Base-by-base conservation (phyloP, 2,329 filamentous ascomycete genomes). In the Helminthosporium solani region DNA sequence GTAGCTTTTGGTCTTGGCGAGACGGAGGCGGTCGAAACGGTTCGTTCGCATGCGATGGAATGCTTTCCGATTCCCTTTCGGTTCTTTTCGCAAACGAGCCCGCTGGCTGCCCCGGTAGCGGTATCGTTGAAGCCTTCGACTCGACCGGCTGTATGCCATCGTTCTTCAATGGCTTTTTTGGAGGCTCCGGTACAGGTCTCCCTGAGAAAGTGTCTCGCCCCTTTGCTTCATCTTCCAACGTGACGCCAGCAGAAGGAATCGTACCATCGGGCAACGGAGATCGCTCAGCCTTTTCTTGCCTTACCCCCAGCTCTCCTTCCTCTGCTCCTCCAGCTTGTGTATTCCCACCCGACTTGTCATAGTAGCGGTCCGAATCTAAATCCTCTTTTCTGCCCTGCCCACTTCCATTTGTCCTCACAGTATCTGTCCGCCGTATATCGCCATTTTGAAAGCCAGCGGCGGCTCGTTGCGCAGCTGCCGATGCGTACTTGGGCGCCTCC, bases 291-390 rank as follows among this genome's bases (percentile, higher is more conserved):
- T 75, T 60, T 51, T 75, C 70, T 60, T 80, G 78, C 46, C 70
- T 67, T 15, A 80, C 59, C 18, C 69, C 55, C 21, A 80, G 56
- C 21, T 75, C 71, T 12, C 64, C 66, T 33, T 68, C 46, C 6
- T 72, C 66, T 5, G 62, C 56, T 9, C 67, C 50, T 40, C 75
- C 65, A 12, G 63, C 52, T 3, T 68, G 54, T 4, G 72, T 67
- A 49, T 76, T 78, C 11, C 67, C 60, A 5, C 64, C 62, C 0
- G 75, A 75, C 16, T 57, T 66, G 15, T 72, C 64, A 56, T 80
- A 78, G 52, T 78, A 74, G 54, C 78, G 75, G 57, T 80, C 76
- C 49, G 80, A 78, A 21, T 74, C 60, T 19, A 79, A 50, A 0
- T 73, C 75, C 35, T 73, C 62, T 33, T 57, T 62, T 33, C 38